phyloP scores from a whole-genome alignment of 352 stramenopile genomes.

The Pythium vanterpoolii region DNA sequence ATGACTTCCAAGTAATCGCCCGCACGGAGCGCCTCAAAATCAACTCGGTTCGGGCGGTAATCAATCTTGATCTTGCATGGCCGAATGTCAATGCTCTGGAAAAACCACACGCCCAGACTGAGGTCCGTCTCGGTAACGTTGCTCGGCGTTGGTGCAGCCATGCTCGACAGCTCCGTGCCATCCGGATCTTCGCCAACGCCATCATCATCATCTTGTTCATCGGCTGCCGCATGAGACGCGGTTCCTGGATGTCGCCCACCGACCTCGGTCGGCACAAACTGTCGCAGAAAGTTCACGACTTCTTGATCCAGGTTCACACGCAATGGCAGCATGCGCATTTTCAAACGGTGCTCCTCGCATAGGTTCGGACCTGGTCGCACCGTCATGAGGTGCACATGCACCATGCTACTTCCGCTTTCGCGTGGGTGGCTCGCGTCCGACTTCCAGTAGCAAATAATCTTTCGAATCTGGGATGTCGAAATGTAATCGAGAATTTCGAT shows the following conservation, averaged over 20 bases:
- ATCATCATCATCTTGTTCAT: constrained; percentile 25
- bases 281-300: constrained; percentile 81
- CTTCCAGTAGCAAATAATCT: constrained; percentile 91
- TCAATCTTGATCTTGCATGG: constrained; percentile 91
- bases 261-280: constrained; percentile 58
- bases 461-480: constrained; percentile 87
- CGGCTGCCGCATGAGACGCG: neutral
- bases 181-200: constrained; percentile 21
- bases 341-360: constrained; percentile 82
- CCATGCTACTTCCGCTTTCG: constrained; percentile 83
- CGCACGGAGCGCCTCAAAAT: constrained; percentile 76
- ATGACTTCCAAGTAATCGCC: constrained; percentile 89
- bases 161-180: constrained; percentile 52
- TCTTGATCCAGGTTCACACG: constrained; percentile 87
- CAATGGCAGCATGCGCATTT: constrained; percentile 69
- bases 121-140: constrained; percentile 40
- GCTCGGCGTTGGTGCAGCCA: constrained; percentile 21
- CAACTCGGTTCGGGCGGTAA: constrained; percentile 84
- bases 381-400: constrained; percentile 76
- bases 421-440: constrained; percentile 75
- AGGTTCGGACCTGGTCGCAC: constrained; percentile 71
- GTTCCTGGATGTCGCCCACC: neutral
- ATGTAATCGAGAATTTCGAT: constrained; percentile 88
- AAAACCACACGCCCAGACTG: constrained; percentile 71
- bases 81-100: constrained; percentile 85